Evolutionary conservation across 2,329 filamentous ascomycete genomes (phyloP).

Genomic region (Botrytis tulipae): DNA sequence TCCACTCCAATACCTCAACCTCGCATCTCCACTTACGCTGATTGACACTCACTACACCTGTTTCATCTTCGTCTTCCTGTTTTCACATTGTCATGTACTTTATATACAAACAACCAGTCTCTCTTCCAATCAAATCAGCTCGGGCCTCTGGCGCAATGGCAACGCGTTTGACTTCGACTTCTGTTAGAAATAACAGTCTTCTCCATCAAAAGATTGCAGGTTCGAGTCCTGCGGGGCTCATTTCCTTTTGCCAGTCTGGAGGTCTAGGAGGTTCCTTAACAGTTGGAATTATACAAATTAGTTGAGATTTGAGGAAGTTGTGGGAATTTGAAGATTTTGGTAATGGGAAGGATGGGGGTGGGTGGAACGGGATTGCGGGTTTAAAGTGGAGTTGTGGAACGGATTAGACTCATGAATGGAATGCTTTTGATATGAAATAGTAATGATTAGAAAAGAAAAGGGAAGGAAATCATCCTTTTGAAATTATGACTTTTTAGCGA

Average conservation of each 20-base stretch:
- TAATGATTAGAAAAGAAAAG: neutral
- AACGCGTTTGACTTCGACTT: slow-evolving; percentile 19
- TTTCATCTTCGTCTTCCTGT: neutral
- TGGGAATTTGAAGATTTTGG: neutral
- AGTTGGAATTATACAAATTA: neutral
- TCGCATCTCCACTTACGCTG: neutral
- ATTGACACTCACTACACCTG: neutral
- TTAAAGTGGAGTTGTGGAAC: neutral
- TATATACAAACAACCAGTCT: rapidly evolving
- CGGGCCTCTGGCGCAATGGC: slow-evolving; percentile 12
- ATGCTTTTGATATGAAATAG: neutral
- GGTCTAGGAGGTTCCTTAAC: neutral
- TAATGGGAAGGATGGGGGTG: too few species aligned
- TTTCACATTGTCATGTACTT: rapidly evolving
- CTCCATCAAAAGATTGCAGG: slow-evolving; percentile 15
- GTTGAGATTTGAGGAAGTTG: neutral
- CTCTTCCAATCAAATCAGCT: rapidly evolving
- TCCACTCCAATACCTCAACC: neutral
- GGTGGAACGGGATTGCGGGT: neutral
- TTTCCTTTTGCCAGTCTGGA: neutral
- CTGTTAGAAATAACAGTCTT: neutral
- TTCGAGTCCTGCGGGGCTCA: slow-evolving; percentile 6
- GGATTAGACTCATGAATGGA: neutral
- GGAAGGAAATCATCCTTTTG: neutral
- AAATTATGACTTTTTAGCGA: neutral